Conservation (phyloP, 2,329 filamentous ascomycete genomes). For the Xylariales sp. region DNA sequence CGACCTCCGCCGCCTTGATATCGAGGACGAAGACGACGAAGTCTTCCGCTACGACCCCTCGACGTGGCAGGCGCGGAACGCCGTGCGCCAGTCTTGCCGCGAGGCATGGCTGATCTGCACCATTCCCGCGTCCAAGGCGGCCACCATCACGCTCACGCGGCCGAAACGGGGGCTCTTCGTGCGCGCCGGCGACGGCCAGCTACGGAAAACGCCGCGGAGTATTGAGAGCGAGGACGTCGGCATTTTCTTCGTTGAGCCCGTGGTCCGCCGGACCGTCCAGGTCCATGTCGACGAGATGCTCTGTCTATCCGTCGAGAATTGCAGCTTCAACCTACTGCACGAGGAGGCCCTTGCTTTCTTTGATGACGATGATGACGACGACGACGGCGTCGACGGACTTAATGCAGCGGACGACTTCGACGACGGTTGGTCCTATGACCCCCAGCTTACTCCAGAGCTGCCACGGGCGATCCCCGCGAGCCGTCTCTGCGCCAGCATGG, state of each 20-base stretch:
- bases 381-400: neutral
- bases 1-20: conserved; percentile 47
- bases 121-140: conserved; percentile 38
- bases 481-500: conserved; percentile 44
- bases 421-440: conserved; percentile 48
- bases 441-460: conserved; percentile 42
- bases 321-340: conserved; percentile 49
- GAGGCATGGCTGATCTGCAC: conserved; percentile 46
- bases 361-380: conserved; percentile 21
- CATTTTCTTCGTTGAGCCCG: conserved; percentile 33
- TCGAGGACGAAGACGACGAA: conserved; percentile 44
- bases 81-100: conserved; percentile 44
- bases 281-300: conserved; percentile 47
- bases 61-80: conserved; percentile 45
- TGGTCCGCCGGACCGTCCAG: conserved; percentile 41
- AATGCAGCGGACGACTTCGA: conserved; percentile 6
- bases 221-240: neutral
- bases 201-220: conserved; percentile 38
- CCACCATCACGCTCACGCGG: conserved; percentile 44
- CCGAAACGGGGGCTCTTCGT: conserved; percentile 47
- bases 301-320: conserved; percentile 49
- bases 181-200: conserved; percentile 45
- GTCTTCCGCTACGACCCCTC: conserved; percentile 49
- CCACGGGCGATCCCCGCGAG: conserved; percentile 36
- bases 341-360: conserved; percentile 40